Evolutionary conservation across 75 land plant genomes (phyloP).

Genomic region (Pseudotsuga menziesii): DNA sequence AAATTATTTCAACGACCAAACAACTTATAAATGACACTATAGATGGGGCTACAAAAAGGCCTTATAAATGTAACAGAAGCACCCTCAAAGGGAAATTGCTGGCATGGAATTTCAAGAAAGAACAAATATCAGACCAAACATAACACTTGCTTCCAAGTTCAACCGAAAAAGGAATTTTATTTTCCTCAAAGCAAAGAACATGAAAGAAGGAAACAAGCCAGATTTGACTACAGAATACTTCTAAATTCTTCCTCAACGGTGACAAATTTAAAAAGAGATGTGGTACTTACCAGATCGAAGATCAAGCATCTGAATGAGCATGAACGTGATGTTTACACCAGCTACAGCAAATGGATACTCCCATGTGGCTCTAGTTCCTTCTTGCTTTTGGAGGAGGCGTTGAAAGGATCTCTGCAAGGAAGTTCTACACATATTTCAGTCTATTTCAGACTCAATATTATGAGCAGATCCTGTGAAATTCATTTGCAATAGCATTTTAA

Average conservation of each 20-base stretch:
- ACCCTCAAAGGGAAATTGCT: not conserved
- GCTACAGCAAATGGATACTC: constrained; percentile 99
- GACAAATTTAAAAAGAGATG: too few species aligned
- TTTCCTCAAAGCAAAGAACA: not conserved
- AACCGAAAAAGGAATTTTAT: not conserved
- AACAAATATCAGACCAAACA: not conserved
- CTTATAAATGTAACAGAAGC: not conserved
- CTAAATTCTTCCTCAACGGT: too few species aligned
- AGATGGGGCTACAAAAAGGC: not conserved
- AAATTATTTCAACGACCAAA: not conserved
- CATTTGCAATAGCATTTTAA: not conserved
- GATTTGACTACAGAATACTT: not conserved
- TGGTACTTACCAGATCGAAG: constrained; percentile 58
- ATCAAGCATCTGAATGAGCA: constrained; percentile 97
- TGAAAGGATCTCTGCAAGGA: constrained; percentile 69
- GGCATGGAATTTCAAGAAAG: not conserved
- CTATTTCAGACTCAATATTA: not conserved
- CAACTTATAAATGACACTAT: too few species aligned
- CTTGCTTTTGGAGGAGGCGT: constrained; percentile 68
- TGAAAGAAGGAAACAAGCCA: not conserved
- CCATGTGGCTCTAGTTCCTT: constrained; percentile 81
- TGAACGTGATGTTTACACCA: constrained; percentile 93
- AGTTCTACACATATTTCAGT: not conserved
- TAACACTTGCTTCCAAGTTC: not conserved
- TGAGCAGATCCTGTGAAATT: not conserved